Percentiles rank a stretch among this genome's conserved stretches.
phyloP scores from a whole-genome alignment of 495 filamentous ascomycete species.

The Lasiosphaeria miniovina region DNA sequence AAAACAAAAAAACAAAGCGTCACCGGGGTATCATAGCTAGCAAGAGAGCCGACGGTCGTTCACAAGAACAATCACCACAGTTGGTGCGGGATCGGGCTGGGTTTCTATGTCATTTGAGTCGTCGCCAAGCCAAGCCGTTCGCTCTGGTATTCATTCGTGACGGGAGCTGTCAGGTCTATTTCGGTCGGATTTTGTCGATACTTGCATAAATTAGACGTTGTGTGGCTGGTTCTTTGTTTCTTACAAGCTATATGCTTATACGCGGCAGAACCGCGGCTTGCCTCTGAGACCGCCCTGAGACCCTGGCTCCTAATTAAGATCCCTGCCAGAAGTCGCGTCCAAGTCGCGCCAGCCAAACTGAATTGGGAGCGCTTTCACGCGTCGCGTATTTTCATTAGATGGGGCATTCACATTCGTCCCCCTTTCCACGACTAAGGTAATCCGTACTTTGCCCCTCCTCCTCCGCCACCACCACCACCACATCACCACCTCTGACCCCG shows the following conservation, averaged over 20 bases:
- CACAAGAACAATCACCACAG: not conserved
- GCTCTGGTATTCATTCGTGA: too few relatives aligned
- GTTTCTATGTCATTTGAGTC: not conserved
- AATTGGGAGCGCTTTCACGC: conserved; percentile 15
- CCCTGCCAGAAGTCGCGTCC: conserved; percentile 27
- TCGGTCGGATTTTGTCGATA: too few relatives aligned
- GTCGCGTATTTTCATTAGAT: conserved; percentile 21
- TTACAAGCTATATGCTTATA: too few relatives aligned
- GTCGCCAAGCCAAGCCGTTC: not conserved
- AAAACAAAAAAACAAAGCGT: conserved; percentile 8
- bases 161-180: too few relatives aligned
- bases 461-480: conserved; percentile 21
- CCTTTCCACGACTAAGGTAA: conserved; percentile 8
- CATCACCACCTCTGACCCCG: not conserved
- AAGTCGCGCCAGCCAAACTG: conserved; percentile 13
- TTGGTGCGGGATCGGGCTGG: not conserved
- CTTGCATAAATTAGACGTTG: too few relatives aligned
- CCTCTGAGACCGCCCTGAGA: too few relatives aligned
- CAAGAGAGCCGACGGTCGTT: not conserved
- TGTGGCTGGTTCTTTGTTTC: too few relatives aligned
- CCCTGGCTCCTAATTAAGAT: conserved; percentile 22
- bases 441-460: not conserved
- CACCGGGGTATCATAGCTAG: conserved; percentile 36
- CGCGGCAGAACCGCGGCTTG: too few relatives aligned
- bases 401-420: not conserved